These are phyloP conservation scores for Cercospora sp. DNA, from an alignment of 2,329 filamentous ascomycete genomes.

Conservation along the genomic window DNA sequence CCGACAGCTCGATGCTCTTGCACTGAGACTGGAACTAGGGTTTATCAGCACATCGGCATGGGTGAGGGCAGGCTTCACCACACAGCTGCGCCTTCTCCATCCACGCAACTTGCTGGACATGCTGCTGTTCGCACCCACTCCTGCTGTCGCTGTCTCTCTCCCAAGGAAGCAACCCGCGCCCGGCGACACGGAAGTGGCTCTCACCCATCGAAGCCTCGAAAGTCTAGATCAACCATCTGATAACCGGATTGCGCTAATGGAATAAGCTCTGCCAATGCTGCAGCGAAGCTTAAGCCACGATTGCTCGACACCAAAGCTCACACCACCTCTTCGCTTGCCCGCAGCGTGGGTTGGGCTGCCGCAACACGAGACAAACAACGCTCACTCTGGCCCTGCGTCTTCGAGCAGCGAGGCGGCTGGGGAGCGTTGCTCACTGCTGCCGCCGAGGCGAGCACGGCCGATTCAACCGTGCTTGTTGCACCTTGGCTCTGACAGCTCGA, in stretches of 20 bases:
- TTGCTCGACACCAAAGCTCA: background rate
- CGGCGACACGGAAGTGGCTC: background rate
- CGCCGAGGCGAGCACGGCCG: background rate
- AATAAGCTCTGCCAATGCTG: constrained; percentile 13
- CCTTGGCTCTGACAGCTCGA: background rate
- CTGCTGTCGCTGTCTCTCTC: background rate
- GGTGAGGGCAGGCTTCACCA: background rate
- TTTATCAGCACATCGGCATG: background rate
- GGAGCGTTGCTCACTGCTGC: background rate
- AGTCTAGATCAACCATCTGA: constrained; percentile 13
- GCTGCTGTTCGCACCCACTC: background rate
- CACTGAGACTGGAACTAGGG: background rate
- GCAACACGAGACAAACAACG: background rate
- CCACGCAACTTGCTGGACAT: background rate
- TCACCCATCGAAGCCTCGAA: background rate
- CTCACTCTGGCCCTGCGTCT: background rate
- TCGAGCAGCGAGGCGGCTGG: background rate
- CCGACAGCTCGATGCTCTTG: background rate
- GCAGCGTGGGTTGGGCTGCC: background rate
- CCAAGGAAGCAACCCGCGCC: background rate
- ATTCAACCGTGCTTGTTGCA: background rate
- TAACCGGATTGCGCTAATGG: background rate
- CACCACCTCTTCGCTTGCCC: background rate
- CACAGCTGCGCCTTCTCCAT: background rate
- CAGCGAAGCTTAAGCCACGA: constrained; percentile 11